phyloP scores from a whole-genome alignment of 257 asterid genomes.

The Salvia splendens region DNA sequence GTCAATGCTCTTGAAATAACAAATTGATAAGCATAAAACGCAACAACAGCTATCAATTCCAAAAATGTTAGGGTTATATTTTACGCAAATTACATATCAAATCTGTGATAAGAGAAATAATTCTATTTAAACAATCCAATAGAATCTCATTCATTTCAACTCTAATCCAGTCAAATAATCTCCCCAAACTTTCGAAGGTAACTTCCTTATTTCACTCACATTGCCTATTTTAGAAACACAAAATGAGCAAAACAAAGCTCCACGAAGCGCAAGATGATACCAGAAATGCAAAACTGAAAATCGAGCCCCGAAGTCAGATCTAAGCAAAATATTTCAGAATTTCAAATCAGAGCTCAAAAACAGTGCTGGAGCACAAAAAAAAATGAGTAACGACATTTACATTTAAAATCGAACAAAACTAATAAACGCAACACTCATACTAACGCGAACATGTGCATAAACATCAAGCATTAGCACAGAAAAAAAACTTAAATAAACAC shows the following conservation, averaged over 20 bases:
- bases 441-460: too few species aligned
- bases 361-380: background rate
- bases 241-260: slow-evolving; percentile 29
- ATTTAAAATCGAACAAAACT: background rate
- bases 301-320: slow-evolving; percentile 37
- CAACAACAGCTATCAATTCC: background rate
- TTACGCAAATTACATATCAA: slow-evolving; percentile 9
- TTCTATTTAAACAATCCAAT: slow-evolving; percentile 9
- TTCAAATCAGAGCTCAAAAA: slow-evolving; percentile 32
- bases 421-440: background rate
- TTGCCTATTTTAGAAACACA: background rate
- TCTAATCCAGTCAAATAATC: background rate
- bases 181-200: background rate
- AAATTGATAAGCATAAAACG: background rate
- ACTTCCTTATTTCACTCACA: background rate
- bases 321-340: slow-evolving; percentile 26
- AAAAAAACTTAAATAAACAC: background rate
- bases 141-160: slow-evolving; percentile 14
- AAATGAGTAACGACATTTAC: background rate
- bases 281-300: background rate
- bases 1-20: slow-evolving; percentile 7
- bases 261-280: background rate
- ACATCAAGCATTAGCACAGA: background rate
- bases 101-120: slow-evolving; percentile 1
- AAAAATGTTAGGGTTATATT: background rate